These are phyloP conservation scores for Verticillium isaacii DNA, from an alignment of 2,329 filamentous ascomycete genomes.

Conservation along the genomic window DNA sequence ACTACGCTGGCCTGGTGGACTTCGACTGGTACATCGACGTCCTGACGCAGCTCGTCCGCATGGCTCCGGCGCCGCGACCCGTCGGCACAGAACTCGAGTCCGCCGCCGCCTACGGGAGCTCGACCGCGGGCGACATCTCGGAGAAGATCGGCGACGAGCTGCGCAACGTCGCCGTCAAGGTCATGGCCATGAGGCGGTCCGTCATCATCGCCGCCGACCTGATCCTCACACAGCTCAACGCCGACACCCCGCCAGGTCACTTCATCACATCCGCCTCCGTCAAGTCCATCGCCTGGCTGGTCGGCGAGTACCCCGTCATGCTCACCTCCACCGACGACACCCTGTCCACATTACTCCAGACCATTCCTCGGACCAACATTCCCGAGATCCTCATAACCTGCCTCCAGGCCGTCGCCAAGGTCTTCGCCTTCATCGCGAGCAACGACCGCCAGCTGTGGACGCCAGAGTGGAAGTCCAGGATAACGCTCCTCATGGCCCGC, in stretches of 20 bases:
- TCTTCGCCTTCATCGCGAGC: constrained; percentile 70
- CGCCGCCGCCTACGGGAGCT: constrained; percentile 18
- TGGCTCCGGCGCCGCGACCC: constrained; percentile 50
- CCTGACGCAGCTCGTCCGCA: constrained; percentile 75
- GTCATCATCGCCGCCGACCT: constrained; percentile 81
- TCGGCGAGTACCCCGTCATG: constrained; percentile 80
- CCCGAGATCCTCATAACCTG: constrained; percentile 71
- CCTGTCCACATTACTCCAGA: constrained; percentile 69
- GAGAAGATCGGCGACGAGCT: constrained; percentile 78
- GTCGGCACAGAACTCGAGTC: constrained; percentile 30
- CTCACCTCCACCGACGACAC: constrained; percentile 67
- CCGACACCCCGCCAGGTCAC: constrained; percentile 49
- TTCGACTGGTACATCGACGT: constrained; percentile 98
- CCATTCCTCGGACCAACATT: constrained; percentile 50
- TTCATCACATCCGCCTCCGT: constrained; percentile 61
- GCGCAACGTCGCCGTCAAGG: constrained; percentile 86
- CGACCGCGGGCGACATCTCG: constrained; percentile 46
- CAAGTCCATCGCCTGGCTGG: constrained; percentile 74
- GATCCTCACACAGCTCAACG: constrained; percentile 56
- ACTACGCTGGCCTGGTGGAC: constrained; percentile 79
- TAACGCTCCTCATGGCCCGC: constrained; percentile 73
- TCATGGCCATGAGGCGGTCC: constrained; percentile 73
- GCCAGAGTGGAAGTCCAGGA: constrained; percentile 65
- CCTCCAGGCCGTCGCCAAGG: constrained; percentile 79
- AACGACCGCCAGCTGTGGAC: constrained; percentile 66